These are phyloP conservation scores for Brassica napus DNA, from an alignment of 345 rosid species.

Conservation along the genomic window DNA sequence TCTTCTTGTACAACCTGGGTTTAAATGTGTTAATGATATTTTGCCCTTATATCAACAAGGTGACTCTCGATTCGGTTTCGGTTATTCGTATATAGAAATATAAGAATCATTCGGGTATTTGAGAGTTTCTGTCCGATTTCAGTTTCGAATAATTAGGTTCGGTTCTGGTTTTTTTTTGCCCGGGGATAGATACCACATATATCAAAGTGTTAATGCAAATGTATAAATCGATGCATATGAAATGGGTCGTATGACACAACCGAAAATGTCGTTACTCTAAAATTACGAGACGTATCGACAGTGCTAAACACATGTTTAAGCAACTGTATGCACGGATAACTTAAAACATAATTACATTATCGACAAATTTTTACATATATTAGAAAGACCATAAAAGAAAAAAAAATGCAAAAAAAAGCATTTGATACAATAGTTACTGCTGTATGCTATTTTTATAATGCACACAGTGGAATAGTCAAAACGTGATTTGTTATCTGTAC, in stretches of 20 bases:
- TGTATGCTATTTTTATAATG: slow-evolving; percentile 11
- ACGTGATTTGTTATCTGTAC: slow-evolving; percentile 13
- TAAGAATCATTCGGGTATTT: too few species aligned
- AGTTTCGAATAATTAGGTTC: too few species aligned
- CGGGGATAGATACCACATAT: too few species aligned
- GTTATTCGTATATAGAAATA: too few species aligned
- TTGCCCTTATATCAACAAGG: too few species aligned
- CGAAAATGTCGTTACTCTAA: background rate
- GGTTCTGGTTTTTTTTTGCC: too few species aligned
- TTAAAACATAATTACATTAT: background rate
- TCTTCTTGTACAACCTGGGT: too few species aligned
- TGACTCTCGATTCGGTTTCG: too few species aligned
- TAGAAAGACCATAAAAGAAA: background rate
- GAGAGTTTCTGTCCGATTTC: too few species aligned
- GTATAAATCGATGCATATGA: slow-evolving; percentile 6
- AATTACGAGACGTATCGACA: slow-evolving; percentile 3
- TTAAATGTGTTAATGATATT: too few species aligned
- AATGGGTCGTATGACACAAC: background rate
- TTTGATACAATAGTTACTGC: slow-evolving; percentile 4
- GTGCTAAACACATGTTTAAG: slow-evolving; percentile 21
- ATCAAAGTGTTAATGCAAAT: background rate
- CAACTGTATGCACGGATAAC: slow-evolving; percentile 14
- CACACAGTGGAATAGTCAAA: slow-evolving; percentile 21
- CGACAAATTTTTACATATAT: slow-evolving; percentile 7
- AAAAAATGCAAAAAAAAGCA: background rate